Percentiles rank a stretch among this genome's conserved stretches.
phyloP scores from a whole-genome alignment of 2,329 filamentous ascomycete species.

The Fusarium haematococcum region DNA sequence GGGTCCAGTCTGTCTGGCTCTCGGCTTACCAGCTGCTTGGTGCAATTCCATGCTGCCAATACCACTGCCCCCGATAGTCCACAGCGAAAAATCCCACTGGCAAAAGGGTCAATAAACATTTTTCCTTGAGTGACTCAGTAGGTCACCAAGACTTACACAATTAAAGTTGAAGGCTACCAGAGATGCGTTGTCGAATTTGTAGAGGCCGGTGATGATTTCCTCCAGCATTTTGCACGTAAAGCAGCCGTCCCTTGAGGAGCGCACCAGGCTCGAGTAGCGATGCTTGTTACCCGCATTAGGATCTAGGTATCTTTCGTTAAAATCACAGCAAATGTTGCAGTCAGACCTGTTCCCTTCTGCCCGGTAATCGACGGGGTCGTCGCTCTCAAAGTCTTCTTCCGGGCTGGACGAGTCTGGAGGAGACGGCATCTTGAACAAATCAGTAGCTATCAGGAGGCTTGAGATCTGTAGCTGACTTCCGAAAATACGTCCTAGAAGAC shows the following conservation, averaged over 20 bases:
- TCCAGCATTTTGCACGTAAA: neutral
- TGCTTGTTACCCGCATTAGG: neutral
- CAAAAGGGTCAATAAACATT: too few species aligned
- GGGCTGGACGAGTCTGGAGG: neutral
- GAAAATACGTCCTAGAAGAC: neutral
- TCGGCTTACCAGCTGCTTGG: neutral
- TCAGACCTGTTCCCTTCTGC: too few species aligned
- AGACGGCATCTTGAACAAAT: neutral
- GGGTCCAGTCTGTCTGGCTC: neutral
- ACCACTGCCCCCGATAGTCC: too few species aligned
- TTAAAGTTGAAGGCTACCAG: neutral
- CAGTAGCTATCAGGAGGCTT: neutral
- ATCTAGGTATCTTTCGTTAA: neutral
- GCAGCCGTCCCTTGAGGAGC: neutral
- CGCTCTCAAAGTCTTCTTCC: neutral
- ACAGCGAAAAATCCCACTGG: neutral
- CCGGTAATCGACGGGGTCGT: neutral
- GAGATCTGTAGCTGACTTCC: neutral
- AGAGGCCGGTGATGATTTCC: neutral
- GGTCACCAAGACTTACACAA: neutral
- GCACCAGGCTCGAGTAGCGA: neutral
- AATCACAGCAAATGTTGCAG: neutral
- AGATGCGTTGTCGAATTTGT: neutral
- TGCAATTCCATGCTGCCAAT: neutral
- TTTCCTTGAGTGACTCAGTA: neutral